phyloP scores from a whole-genome alignment of 805 yeast genomes.

The Teunomyces aglyptinius region DNA sequence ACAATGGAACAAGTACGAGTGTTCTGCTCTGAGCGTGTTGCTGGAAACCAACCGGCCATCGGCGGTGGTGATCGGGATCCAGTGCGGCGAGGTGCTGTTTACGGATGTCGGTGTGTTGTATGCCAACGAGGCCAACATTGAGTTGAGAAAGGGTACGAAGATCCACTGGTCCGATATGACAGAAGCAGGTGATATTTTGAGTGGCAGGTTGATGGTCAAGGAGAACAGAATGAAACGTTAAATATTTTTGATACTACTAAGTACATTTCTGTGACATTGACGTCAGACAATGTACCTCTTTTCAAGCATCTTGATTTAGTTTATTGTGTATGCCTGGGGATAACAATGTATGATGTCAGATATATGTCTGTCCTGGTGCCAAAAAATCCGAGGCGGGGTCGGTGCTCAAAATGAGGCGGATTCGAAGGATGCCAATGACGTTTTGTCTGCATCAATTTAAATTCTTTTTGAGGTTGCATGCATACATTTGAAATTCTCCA shows the following conservation, averaged over 20 bases:
- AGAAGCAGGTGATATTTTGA: slow-evolving; percentile 62
- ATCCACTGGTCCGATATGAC: slow-evolving; percentile 68
- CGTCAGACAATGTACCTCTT: too few relatives aligned
- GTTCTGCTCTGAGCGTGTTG: background rate
- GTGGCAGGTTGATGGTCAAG: slow-evolving; percentile 49
- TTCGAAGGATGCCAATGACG: background rate
- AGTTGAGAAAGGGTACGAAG: slow-evolving; percentile 61
- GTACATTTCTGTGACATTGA: background rate
- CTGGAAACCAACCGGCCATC: slow-evolving; percentile 1
- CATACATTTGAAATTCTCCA: background rate
- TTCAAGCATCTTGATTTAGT: background rate
- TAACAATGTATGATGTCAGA: background rate
- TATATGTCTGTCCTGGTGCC: background rate
- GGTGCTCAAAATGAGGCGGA: background rate
- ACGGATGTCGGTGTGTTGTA: slow-evolving; percentile 56
- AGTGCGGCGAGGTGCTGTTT: slow-evolving; percentile 63
- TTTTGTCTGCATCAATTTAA: background rate
- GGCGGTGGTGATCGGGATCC: slow-evolving; percentile 68
- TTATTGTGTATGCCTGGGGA: background rate
- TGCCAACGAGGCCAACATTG: slow-evolving; percentile 57
- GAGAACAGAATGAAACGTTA: background rate
- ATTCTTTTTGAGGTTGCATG: background rate
- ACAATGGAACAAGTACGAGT: slow-evolving; percentile 18
- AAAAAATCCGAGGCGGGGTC: background rate
- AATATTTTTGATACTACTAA: background rate